Percentiles rank a stretch among this genome's conserved stretches.
phyloP scores from a whole-genome alignment of 179 eudicot genomes.

The Dionaea muscipula region DNA sequence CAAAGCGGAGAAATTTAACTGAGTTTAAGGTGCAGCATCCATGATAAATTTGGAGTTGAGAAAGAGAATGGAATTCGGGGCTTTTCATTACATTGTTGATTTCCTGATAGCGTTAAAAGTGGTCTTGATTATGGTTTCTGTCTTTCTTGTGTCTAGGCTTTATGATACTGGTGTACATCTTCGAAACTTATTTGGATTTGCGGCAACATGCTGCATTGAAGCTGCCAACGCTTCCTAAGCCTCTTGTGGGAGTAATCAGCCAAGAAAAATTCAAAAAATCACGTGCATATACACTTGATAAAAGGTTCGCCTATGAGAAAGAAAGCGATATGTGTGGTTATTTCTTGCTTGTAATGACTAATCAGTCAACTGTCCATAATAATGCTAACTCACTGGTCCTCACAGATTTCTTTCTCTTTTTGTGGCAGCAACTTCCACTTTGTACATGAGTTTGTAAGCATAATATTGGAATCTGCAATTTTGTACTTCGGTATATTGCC shows the following conservation, averaged over 20 bases:
- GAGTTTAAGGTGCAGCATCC: no score
- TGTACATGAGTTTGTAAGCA: constrained; percentile 68
- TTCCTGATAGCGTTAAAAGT: neutral
- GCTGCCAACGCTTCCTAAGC: constrained; percentile 68
- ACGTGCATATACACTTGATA: constrained; percentile 87
- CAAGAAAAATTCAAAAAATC: constrained; percentile 85
- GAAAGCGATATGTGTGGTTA: constrained; percentile 2
- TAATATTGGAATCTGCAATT: constrained; percentile 78
- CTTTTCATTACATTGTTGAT: neutral
- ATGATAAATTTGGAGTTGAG: no score
- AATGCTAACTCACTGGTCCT: neutral
- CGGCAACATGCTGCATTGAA: constrained; percentile 79
- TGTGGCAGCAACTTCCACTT: constrained; percentile 78
- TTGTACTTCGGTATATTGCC: constrained; percentile 64
- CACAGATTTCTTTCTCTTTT: neutral
- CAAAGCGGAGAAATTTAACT: no score
- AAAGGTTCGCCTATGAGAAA: constrained; percentile 40
- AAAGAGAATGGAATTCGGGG: no score
- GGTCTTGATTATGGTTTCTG: neutral
- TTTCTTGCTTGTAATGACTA: neutral
- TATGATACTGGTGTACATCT: constrained; percentile 78
- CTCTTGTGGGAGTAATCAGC: constrained; percentile 75
- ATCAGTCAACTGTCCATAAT: neutral
- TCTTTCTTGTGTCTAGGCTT: constrained; percentile 40
- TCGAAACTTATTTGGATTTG: constrained; percentile 75